Evolutionary conservation across 257 asterid species (phyloP), one percentile per base, ranked within the genome.

Genomic region (Plantago major): DNA sequence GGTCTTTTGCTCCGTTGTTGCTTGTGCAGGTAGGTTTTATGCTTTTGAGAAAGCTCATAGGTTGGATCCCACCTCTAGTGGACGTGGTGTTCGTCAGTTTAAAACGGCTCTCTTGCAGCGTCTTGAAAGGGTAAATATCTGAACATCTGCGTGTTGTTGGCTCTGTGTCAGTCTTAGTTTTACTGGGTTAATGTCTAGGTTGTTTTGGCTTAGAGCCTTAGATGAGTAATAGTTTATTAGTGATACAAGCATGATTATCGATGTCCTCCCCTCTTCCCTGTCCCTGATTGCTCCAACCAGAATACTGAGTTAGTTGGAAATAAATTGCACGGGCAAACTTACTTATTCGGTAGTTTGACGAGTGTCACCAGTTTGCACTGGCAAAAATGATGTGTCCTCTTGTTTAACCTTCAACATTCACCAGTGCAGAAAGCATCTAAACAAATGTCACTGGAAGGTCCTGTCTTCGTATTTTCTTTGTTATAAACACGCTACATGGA

Each of bases 31-130:
- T 70, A 84, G 98, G 55, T 91, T 91, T 80, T 91, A 91, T 82
- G 98, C 98, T 68, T 91, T 91, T 71, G 96, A 88, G 67, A 91
- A 91, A 76, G 98, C 98, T 64, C 98, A 91, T 72, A 83, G 84
- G 66, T 67, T 91, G 83, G 98, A 91, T 71, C 98, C 98, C 62
- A 88, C 84, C 62, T 91, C 98, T 1, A 91, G 96, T 73, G 98
- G 98, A 56, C 96, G 98, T 65, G 98, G 98, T 71, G 98, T 91
- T 58, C 92, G 98, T 47, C 98, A 91, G 71, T 91, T 91, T 75
- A 91, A 91, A 81, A 91, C 98, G 22, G 95, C 98, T 67, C 96
- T 91, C 67, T 61, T 91, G 80, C 96, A 91, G 71, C 94, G 95
- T 10, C 84, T 91, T 64, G 98, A 91, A 76, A 82, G 94, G 82